Base-by-base conservation (phyloP, 2,329 filamentous ascomycete species). In the Ophidiomyces ophidiicola region DNA sequence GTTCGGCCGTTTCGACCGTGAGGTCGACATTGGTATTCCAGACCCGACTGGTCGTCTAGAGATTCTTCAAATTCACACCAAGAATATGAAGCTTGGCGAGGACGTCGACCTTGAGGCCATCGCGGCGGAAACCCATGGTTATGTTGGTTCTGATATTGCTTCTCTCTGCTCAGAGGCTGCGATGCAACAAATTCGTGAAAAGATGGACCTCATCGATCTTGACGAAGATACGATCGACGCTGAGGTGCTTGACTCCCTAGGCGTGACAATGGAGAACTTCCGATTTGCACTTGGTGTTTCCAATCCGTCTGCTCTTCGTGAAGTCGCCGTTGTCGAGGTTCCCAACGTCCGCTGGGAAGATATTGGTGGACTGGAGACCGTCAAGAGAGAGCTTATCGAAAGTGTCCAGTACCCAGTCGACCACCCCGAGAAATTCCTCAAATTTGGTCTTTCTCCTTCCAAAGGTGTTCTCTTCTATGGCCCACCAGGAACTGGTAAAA, bases 221-320 rank as follows among this genome's bases (percentile, higher is more conserved):
- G 90, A 98, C 49, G 90, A 98, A 69, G 90, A 98, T 58, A 98
- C 90, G 46, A 98, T 98, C 47, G 90, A 98, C 55, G 90, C 90
- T 20, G 90, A 98, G 69, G 90, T 98, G 37, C 76, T 98, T 39
- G 90, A 98, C 67, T 96, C 90, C 32, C 78, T 98, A 32, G 90
- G 90, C 61, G 90, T 98, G 34, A 98, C 90, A 46, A 96, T 96
- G 85, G 90, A 98, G 66, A 98, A 98, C 76, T 98, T 98, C 84
- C 83, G 87, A 54, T 98, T 94, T 56, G 88, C 90, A 45, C 82
- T 98, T 36, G 90, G 90, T 55, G 87, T 94, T 45, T 94, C 87
- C 65, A 98, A 98, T 76, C 90, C 90, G 54, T 96, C 90, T 49
- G 90, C 90, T 50, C 85, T 98, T 41, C 90, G 90, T 64, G 90